A percentile compares a stretch with the other conserved stretches of the same genome.
Conservation (phyloP, 2,329 filamentous ascomycete genomes). For the Zymoseptoria passerinii region DNA sequence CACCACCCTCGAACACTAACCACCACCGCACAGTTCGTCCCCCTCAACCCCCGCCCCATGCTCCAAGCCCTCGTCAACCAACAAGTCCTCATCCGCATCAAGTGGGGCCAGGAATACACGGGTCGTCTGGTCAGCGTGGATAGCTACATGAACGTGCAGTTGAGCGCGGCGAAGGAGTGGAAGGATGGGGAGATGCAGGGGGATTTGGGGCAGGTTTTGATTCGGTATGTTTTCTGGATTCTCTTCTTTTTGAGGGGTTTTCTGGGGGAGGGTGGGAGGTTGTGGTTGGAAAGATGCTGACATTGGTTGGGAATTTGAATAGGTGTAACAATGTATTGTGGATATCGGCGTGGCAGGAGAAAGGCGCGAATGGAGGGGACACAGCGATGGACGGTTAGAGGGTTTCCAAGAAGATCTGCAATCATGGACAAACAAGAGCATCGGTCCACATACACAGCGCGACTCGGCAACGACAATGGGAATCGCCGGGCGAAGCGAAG, state of each 20-base stretch:
- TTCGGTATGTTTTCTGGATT: constrained; percentile 50
- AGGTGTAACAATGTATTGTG: constrained; percentile 97
- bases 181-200: constrained; percentile 81
- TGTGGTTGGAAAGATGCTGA: too few species aligned
- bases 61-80: constrained; percentile 92
- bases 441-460: too few species aligned
- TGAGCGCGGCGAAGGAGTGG: constrained; percentile 84
- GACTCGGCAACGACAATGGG: too few species aligned
- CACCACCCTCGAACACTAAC: not conserved
- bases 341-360: constrained; percentile 50
- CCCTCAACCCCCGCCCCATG: constrained; percentile 93
- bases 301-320: constrained; percentile 4
- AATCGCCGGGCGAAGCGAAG: too few species aligned
- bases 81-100: constrained; percentile 82
- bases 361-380: constrained; percentile 27
- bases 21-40: constrained; percentile 54
- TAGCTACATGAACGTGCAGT: constrained; percentile 98
- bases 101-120: constrained; percentile 98
- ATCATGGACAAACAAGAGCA: too few species aligned
- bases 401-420: too few species aligned
- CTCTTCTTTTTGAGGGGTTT: too few species aligned
- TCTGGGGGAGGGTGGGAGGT: too few species aligned
- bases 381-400: constrained; percentile 35
- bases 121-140: constrained; percentile 87
- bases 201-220: constrained; percentile 80